These are phyloP conservation scores for Bromus sterilis DNA, from an alignment of 176 grass and related monocot genomes.

Conservation along the genomic window DNA sequence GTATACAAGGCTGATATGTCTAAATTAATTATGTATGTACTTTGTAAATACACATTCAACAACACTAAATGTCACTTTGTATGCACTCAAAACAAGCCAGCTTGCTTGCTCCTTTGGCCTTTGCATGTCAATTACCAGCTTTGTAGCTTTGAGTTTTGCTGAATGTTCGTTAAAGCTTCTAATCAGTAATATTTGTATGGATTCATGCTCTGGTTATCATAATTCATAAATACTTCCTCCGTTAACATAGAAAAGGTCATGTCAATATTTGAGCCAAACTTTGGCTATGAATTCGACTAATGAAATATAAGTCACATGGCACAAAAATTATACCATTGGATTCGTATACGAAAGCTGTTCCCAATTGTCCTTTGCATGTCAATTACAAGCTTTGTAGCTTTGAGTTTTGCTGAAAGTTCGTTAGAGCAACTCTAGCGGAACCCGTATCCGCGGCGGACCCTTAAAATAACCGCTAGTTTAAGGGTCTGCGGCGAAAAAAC, in stretches of 20 bases:
- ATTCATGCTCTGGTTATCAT: background rate
- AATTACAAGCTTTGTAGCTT: background rate
- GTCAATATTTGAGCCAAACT: background rate
- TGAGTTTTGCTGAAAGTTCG: background rate
- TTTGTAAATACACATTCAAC: background rate
- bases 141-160: background rate
- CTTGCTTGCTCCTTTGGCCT: background rate
- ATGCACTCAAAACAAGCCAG: background rate
- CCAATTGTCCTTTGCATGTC: background rate
- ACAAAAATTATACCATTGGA: background rate
- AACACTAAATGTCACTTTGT: background rate
- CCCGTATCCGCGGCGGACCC: too few species aligned
- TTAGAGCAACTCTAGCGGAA: too few species aligned
- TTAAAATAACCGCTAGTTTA: too few species aligned
- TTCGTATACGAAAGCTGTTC: background rate
- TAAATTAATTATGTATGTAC: background rate
- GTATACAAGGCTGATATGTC: background rate
- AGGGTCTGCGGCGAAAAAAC: too few species aligned
- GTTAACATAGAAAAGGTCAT: background rate
- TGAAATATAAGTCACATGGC: background rate
- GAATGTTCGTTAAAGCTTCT: background rate
- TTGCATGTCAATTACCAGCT: background rate
- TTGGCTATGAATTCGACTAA: background rate
- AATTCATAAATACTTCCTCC: background rate
- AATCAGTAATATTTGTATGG: slow-evolving; percentile 5